Base-by-base conservation (phyloP, 305 asterid genomes). In the Rubia balearica region DNA sequence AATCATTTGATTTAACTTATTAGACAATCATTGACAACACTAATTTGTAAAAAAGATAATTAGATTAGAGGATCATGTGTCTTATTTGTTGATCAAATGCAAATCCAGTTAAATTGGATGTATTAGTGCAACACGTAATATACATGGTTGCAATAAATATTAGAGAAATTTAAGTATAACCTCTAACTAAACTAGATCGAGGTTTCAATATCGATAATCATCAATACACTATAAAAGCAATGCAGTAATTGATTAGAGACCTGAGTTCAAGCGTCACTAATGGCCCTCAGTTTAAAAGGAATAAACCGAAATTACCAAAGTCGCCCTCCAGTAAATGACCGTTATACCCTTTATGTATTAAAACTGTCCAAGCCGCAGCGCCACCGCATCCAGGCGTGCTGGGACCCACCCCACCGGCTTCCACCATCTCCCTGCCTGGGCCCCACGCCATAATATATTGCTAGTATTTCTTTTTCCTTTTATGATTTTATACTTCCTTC, bases 321-420 rank as follows among this genome's bases (percentile, higher is more conserved):
- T 49, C 53, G 22, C 49, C 22, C 13, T 13, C 16, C 16, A 2
- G 8, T 8, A 48, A 16, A 40, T 38, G 43, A 55, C 74, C 19
- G 64, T 41, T n/a, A 1, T n/a, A n/a, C n/a, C n/a, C n/a, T 56
- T 43, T 27, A 49, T 8, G 13, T n/a, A 57, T 27, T 21, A 61
- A 17, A 49, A 36, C 22, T 8, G 66, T 49, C 71, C 74, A 73
- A 72, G 42, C 59, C 70, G 60, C 13, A 27, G 3, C 70, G 8
- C 71, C 81, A 66, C 81, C 62, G 66, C 69, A 40, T 3, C 69
- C 56, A 30, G 5, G 61, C 56, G 7, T 61, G 17, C 45, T 30
- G 70, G 77, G 73, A 22, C 40, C 81, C 73, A 6, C 24, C 30
- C 71, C 59, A 48, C 71, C 69, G 55, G 17, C 38, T 51, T 51